These are phyloP conservation scores for Trifolium subterraneum DNA, from an alignment of 306 rosid species.

Conservation along the genomic window DNA sequence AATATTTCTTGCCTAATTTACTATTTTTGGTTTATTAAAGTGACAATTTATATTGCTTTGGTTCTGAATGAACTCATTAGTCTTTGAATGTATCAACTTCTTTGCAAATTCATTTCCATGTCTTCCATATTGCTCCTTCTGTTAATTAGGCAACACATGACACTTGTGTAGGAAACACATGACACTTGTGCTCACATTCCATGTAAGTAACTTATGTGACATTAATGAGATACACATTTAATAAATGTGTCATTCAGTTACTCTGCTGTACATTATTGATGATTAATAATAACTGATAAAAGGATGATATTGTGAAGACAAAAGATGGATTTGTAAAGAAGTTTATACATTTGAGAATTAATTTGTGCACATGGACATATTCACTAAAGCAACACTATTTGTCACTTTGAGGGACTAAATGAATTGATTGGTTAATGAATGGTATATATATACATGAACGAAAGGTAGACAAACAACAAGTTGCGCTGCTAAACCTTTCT, in stretches of 20 bases:
- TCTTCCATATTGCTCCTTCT: neutral
- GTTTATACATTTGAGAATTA: neutral
- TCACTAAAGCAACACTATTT: slow-evolving; percentile 1
- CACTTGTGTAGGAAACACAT: neutral
- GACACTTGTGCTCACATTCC: neutral
- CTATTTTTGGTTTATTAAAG: neutral
- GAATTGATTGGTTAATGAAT: slow-evolving; percentile 6
- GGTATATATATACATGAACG: no score
- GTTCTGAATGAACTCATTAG: neutral
- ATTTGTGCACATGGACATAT: neutral
- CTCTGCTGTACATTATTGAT: neutral
- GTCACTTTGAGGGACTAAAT: slow-evolving; percentile 3
- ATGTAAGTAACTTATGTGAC: neutral
- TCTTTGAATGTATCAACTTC: neutral
- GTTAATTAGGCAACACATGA: neutral
- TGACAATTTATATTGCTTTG: neutral
- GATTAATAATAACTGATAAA: neutral
- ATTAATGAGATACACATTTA: neutral
- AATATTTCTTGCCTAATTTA: neutral
- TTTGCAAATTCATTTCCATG: neutral
- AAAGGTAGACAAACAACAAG: no score
- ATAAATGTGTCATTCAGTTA: neutral
- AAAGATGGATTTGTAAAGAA: slow-evolving; percentile 7
- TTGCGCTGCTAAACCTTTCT: no score
- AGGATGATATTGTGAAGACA: neutral